These are phyloP conservation scores for Oehlia diaphana DNA, from an alignment of 192 early-diverging fungal genomes.

Conservation along the genomic window DNA sequence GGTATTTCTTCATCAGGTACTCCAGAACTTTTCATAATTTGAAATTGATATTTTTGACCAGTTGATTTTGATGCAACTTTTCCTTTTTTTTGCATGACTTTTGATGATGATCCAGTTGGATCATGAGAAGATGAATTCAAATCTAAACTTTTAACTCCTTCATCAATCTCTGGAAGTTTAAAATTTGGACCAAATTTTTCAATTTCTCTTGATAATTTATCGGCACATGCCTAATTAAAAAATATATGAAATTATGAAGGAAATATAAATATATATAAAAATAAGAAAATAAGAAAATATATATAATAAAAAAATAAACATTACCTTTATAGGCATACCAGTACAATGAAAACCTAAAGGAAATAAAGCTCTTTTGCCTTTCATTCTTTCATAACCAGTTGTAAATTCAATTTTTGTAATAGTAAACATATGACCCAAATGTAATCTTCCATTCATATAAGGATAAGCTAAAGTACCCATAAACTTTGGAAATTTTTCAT, in stretches of 20 bases:
- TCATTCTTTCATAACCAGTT: constrained; percentile 88
- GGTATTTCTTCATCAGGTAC: constrained; percentile 87
- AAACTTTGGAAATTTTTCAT: constrained; percentile 80
- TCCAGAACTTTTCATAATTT: constrained; percentile 91
- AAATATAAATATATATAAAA: no score
- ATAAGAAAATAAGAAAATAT: neutral
- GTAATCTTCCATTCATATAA: constrained; percentile 94
- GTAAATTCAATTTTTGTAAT: constrained; percentile 95
- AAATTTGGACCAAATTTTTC: constrained; percentile 82
- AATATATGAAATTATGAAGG: neutral
- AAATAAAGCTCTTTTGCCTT: constrained; percentile 90
- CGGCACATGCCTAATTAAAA: constrained; percentile 73
- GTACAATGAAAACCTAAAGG: constrained; percentile 98
- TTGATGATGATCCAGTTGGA: constrained; percentile 48
- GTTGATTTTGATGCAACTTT: constrained; percentile 89
- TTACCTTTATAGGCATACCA: constrained; percentile 98
- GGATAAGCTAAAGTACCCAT: constrained; percentile 96
- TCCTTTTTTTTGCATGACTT: constrained; percentile 73
- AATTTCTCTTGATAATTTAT: constrained; percentile 83
- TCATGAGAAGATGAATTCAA: neutral
- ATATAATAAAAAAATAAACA: neutral
- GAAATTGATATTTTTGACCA: constrained; percentile 89
- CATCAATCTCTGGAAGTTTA: constrained; percentile 34
- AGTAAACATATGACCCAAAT: constrained; percentile 97
- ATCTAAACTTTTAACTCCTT: constrained; percentile 1